These are phyloP conservation scores for Blastobotrys raffinosifermentans DNA, from an alignment of 1,139 yeast genomes.

Conservation along the genomic window DNA sequence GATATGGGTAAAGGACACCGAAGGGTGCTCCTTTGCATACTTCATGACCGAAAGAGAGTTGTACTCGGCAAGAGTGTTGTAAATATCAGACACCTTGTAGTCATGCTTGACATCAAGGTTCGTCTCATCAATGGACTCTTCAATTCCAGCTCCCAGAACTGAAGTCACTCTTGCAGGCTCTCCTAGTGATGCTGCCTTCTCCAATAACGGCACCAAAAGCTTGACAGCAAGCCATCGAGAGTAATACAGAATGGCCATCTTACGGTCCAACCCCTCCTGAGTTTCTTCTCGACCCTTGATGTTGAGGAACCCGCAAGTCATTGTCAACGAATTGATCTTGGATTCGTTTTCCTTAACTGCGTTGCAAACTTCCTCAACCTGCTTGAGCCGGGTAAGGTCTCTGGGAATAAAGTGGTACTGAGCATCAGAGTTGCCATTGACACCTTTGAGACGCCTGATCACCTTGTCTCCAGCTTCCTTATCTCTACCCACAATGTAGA, in stretches of 20 bases:
- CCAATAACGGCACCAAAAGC: slow-evolving; percentile 21
- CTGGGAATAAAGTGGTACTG: slow-evolving; percentile 20
- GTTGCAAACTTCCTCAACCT: slow-evolving; percentile 19
- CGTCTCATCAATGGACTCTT: slow-evolving; percentile 15
- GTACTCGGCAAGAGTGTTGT: background rate
- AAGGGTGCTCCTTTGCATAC: background rate
- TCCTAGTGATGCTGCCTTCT: slow-evolving; percentile 18
- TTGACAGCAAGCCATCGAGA: slow-evolving; percentile 23
- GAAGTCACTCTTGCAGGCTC: slow-evolving; percentile 26
- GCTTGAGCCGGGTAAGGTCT: slow-evolving; percentile 21
- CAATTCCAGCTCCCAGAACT: slow-evolving; percentile 24
- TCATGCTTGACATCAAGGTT: background rate
- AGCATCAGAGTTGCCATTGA: slow-evolving; percentile 22
- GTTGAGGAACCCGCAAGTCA: slow-evolving; percentile 21
- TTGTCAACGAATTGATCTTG: slow-evolving; percentile 23
- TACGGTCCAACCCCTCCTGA: slow-evolving; percentile 25
- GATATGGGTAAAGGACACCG: background rate
- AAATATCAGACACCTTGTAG: background rate
- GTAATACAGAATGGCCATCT: slow-evolving; percentile 24
- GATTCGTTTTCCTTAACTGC: slow-evolving; percentile 19
- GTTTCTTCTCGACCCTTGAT: slow-evolving; percentile 19
- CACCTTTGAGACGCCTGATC: slow-evolving; percentile 17
- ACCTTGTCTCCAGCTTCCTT: slow-evolving; percentile 22
- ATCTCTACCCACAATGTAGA: slow-evolving; percentile 30
- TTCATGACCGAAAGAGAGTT: background rate